These are phyloP conservation scores for Cryptococcus sp. DNA, from an alignment of 1,284 basidiomycete species.

Conservation along the genomic window DNA sequence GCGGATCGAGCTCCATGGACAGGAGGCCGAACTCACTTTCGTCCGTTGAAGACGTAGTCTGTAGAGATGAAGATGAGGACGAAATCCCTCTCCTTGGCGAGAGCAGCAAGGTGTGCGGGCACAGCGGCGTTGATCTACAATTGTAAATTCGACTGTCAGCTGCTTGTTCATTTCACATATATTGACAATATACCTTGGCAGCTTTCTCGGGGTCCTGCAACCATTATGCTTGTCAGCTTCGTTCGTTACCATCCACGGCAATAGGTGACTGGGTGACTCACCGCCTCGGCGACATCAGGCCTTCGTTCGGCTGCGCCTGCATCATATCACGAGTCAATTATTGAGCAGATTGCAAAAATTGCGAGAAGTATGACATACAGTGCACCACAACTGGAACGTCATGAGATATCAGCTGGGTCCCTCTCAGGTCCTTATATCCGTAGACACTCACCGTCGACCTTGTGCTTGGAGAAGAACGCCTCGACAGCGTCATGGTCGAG, in stretches of 20 bases:
- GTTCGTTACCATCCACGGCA: background rate
- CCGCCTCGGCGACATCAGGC: slow-evolving; percentile 51
- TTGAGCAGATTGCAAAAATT: background rate
- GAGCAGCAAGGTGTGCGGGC: slow-evolving; percentile 49
- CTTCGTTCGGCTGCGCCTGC: slow-evolving; percentile 56
- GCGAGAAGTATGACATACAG: slow-evolving; percentile 27
- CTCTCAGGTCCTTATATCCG: too few species aligned
- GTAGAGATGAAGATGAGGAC: slow-evolving; percentile 57
- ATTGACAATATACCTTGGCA: slow-evolving; percentile 26
- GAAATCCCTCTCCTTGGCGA: slow-evolving; percentile 42
- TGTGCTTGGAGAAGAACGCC: slow-evolving; percentile 45
- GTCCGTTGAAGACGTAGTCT: slow-evolving; percentile 53
- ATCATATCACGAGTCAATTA: background rate
- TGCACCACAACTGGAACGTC: slow-evolving; percentile 52
- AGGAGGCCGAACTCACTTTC: slow-evolving; percentile 29
- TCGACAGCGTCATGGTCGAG: slow-evolving; percentile 52
- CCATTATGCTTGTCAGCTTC: background rate
- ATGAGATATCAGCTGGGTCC: background rate
- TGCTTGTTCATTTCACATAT: background rate
- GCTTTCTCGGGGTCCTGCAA: slow-evolving; percentile 54
- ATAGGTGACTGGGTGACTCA: slow-evolving; percentile 16
- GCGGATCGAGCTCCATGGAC: background rate
- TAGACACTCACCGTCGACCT: slow-evolving; percentile 45
- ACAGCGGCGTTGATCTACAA: slow-evolving; percentile 55
- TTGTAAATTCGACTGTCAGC: background rate